Evolutionary conservation across 73 alveolate species (phyloP).

Genomic region (Paramecium tetraurelia): DNA sequence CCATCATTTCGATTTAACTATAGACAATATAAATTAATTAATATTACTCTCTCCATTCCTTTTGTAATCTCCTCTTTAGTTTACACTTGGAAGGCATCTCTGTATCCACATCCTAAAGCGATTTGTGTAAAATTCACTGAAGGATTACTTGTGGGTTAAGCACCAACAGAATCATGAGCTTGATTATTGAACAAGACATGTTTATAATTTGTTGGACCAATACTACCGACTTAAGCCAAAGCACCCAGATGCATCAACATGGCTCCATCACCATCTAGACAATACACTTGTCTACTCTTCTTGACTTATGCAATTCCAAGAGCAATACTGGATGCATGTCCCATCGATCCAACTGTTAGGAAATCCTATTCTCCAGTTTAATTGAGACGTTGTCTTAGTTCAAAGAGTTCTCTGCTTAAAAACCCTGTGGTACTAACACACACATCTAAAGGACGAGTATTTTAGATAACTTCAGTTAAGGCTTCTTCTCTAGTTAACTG

Average conservation of each 20-base stretch:
- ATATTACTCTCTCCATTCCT: neutral
- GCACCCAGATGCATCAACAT: conserved; percentile 92
- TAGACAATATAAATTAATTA: neutral
- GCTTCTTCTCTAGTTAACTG: conserved; percentile 77
- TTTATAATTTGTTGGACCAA: conserved; percentile 68
- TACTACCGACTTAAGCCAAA: conserved; percentile 76
- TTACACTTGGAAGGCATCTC: conserved; percentile 69
- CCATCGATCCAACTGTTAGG: conserved; percentile 90
- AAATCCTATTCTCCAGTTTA: conserved; percentile 74
- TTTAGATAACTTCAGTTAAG: conserved; percentile 58
- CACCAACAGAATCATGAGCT: conserved; percentile 94
- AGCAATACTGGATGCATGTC: conserved; percentile 90
- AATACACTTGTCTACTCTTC: conserved; percentile 72
- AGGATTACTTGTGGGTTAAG: conserved; percentile 80
- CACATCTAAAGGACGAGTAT: conserved; percentile 68
- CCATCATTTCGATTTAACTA: conserved; percentile 63
- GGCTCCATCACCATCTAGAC: conserved; percentile 96
- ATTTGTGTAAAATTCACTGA: conserved; percentile 69
- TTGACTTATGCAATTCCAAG: conserved; percentile 79
- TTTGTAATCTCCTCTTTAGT: conserved; percentile 66
- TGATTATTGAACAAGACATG: conserved; percentile 84
- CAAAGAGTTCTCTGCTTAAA: conserved; percentile 87
- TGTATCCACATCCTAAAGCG: conserved; percentile 77
- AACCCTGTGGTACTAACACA: conserved; percentile 87
- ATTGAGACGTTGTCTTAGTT: conserved; percentile 71